phyloP scores from a whole-genome alignment of 2,329 filamentous ascomycete genomes.

The Scopulariopsis brevicaulis region DNA sequence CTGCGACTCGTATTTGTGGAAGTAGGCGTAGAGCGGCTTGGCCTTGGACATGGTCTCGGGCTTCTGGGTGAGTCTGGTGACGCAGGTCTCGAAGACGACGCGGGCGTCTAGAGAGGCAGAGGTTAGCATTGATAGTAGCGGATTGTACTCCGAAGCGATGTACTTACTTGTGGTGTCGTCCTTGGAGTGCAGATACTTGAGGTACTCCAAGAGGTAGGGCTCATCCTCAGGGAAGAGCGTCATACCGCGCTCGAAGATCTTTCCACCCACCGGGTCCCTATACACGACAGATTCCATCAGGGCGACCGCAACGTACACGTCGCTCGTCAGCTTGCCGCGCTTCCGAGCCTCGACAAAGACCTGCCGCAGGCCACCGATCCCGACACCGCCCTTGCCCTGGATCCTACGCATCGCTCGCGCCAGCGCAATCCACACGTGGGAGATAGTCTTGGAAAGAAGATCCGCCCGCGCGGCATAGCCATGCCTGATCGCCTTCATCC shows the following conservation, averaged over 20 bases:
- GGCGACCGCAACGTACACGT: constrained; percentile 89
- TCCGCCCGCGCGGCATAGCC: constrained; percentile 63
- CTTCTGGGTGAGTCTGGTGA: constrained; percentile 69
- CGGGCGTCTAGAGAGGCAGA: constrained; percentile 57
- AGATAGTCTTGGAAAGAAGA: constrained; percentile 72
- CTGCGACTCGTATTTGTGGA: constrained; percentile 90
- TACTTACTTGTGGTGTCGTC: constrained; percentile 84
- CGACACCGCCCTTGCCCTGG: constrained; percentile 63
- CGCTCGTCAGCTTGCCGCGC: constrained; percentile 78
- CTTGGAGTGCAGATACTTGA: constrained; percentile 86
- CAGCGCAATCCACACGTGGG: constrained; percentile 88
- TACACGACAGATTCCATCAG: constrained; percentile 94
- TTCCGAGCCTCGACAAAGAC: constrained; percentile 84
- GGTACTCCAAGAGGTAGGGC: constrained; percentile 84
- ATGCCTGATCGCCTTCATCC: constrained; percentile 49
- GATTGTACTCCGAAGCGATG: not conserved
- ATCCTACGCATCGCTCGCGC: constrained; percentile 91
- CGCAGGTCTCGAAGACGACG: constrained; percentile 90
- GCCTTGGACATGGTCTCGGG: constrained; percentile 63
- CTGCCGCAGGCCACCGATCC: constrained; percentile 69
- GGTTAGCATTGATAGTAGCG: constrained; percentile 12
- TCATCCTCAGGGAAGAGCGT: constrained; percentile 92
- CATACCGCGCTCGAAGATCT: constrained; percentile 90
- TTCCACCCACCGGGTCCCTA: constrained; percentile 82
- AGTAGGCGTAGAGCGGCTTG: constrained; percentile 78